These are phyloP conservation scores for Hypoxylon fragiforme DNA, from an alignment of 495 filamentous ascomycete genomes.

Conservation along the genomic window DNA sequence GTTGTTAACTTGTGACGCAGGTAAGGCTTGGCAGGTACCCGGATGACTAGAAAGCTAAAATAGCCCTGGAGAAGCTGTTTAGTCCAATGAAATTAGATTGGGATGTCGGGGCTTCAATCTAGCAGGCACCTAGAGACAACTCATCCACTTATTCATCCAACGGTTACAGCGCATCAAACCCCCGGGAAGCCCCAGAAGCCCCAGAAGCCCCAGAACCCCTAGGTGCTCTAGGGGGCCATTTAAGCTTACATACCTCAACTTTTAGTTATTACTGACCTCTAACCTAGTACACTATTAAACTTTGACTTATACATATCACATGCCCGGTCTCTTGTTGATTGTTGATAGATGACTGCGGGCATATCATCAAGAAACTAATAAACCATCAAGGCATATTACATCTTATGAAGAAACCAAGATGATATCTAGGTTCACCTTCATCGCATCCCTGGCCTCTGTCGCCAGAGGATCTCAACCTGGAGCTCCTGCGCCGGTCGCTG, in stretches of 20 bases:
- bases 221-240: no score
- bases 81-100: not conserved
- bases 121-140: conserved; percentile 10
- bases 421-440: conserved; percentile 28
- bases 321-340: conserved; percentile 2
- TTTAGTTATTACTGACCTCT: no score
- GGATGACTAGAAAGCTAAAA: conserved; percentile 8
- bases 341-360: conserved; percentile 11
- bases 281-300: not conserved
- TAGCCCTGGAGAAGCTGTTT: not conserved
- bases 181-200: no score
- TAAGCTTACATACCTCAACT: no score
- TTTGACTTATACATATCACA: not conserved
- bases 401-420: conserved; percentile 15
- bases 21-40: conserved; percentile 31
- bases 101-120: not conserved
- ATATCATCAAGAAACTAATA: no score
- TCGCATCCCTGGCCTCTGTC: conserved; percentile 36
- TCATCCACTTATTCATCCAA: conserved; percentile 9
- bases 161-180: not conserved
- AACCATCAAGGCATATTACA: not conserved
- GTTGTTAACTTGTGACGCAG: conserved; percentile 21
- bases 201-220: no score
- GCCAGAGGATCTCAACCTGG: conserved; percentile 71
- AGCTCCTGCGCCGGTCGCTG: conserved; percentile 75